Conservation (phyloP, 2,329 filamentous ascomycete genomes). For the Cercospora citrullina region DNA sequence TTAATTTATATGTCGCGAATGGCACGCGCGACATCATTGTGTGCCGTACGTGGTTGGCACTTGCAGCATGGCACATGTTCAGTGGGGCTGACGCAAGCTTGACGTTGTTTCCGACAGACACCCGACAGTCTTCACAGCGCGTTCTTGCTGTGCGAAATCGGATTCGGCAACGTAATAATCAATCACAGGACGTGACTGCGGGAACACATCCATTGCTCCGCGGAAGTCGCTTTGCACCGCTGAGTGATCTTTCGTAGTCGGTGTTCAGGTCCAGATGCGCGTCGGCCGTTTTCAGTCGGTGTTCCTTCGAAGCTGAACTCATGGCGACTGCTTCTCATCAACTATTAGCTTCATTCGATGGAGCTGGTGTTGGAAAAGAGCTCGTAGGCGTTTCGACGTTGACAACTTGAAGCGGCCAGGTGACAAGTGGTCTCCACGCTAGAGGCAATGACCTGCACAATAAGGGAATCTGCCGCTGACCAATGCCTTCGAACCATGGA, state of each 20-base stretch:
- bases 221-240: neutral
- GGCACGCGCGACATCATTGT: no score
- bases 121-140: neutral
- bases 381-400: slow-evolving; percentile 1
- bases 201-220: neutral
- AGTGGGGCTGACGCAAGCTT: neutral
- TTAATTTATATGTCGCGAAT: no score
- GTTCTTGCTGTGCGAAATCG: neutral
- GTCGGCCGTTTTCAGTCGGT: neutral
- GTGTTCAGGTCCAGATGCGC: neutral
- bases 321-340: neutral
- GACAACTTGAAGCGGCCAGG: slow-evolving; percentile 28
- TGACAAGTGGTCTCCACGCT: slow-evolving; percentile 24
- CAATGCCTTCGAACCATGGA: slow-evolving; percentile 31
- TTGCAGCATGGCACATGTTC: neutral
- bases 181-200: neutral
- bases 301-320: neutral
- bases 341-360: neutral
- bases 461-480: slow-evolving; percentile 27
- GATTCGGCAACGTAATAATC: neutral
- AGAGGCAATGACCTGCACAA: slow-evolving; percentile 23
- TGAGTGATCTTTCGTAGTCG: neutral
- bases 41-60: neutral
- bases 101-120: neutral
- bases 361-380: neutral